Evolutionary conservation across 441 rosid genomes (phyloP), one percentile per base, ranked within the genome.

Genomic region (Gossypium laxum): DNA sequence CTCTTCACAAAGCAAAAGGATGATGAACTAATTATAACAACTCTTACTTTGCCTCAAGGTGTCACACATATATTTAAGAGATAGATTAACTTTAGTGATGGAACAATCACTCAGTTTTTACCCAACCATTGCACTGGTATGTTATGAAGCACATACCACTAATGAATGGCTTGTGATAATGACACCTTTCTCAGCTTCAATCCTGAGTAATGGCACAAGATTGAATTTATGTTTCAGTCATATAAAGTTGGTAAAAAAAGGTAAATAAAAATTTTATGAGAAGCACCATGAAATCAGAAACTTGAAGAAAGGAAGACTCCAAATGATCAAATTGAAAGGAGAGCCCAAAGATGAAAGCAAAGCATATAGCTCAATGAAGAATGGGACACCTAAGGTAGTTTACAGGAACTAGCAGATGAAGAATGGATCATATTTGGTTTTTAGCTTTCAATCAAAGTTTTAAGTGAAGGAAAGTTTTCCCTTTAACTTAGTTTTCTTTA

Each of bases 181-280:
- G 78, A 95, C 87, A 51, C 97, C 97, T 82, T 91, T 91, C 83
- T 92, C 98, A 64, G 93, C 89, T 83, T 95, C 99, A 60, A 80
- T 88, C 99, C 99, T 92, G 89, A 67, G 47, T n/a, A 67, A 17
- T 17, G 70, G 73, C 73, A 84, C 62, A 61, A 41, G 57, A 32
- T 59, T 68, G 17, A 41, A 55, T 64, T 21, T 10, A 3, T 24
- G 17, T 71, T 30, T 67, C 65, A 72, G 74, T 67, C 60, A 67
- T 34, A 73, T 21, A 75, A 50, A 63, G 30, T 24, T 48, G 62
- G 38, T 65, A 50, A 62, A 48, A 28, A 51, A 71, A 22, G 45
- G 6, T 32, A 51, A 21, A 73, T 64, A 63, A 38, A 18, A 32
- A 56, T 7, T 22, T 41, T 65, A 73, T 30, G 68, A 75, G 61